Base-by-base conservation (phyloP, 148 eudicot species). In the Rhododendron molle region DNA sequence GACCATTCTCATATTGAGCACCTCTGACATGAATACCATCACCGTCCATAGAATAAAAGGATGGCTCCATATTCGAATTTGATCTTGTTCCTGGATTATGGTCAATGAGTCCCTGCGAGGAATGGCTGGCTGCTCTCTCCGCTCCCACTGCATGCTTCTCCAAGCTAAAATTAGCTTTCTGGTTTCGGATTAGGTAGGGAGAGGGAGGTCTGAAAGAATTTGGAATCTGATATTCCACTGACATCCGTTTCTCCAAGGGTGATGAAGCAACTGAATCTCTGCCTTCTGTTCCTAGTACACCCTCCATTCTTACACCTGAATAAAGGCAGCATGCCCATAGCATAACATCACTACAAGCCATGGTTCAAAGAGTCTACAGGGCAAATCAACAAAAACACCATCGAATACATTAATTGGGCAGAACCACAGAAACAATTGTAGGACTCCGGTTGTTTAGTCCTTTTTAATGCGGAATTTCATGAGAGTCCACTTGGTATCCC, bases 1-100 rank as follows among this genome's bases (percentile, higher is more conserved):
- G 91, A 69, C 98, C 92, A 83, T 92, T 96, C 84, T 96, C 95
- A 67, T 90, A 88, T 49, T 88, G 93, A 85, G 89, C 38, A 23
- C 93, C 90, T 85, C 85, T 80, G 76, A 86, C 58, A 81, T 88
- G 92, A 34, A 83, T 47, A 86, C 88, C 91, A 46, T 94, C 89
- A 86, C 85, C 88, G 49, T 83, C 87, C 54, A 73, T 78, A 28
- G 56, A 56, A 69, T 86, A 86, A 46, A 90, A 89, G 50, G 88
- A 80, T 5, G 88, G 81, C 47, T 92, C 92, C 56, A 28, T 67
- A 87, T 84, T 83, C 62, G 50, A 82, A 82, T 85, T 86, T 34
- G 89, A 85, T 87, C 88, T 91, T 36, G 87, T 46, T 77, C 89
- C 90, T 47, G 87, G 34, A 81, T 79, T 86, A 85, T 78, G 87